phyloP scores from a whole-genome alignment of 2,329 filamentous ascomycete species.

The Alternaria consortialis region DNA sequence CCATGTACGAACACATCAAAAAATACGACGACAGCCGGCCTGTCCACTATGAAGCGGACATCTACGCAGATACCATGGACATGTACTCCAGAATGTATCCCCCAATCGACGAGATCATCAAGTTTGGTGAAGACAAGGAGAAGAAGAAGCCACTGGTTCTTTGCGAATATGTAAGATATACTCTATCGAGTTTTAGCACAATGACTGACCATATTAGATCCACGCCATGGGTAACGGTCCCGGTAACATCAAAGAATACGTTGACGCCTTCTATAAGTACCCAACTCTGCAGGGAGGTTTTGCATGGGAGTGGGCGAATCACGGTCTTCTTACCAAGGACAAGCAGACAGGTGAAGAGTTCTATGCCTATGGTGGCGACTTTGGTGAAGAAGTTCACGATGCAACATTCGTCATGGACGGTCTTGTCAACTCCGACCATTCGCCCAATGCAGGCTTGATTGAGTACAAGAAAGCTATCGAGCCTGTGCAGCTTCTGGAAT shows the following conservation, averaged over 20 bases:
- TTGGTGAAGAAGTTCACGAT: slow-evolving; percentile 54
- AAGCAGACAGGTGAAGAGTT: slow-evolving; percentile 50
- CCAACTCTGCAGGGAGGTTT: slow-evolving; percentile 70
- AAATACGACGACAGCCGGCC: slow-evolving; percentile 65
- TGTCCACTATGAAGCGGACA: slow-evolving; percentile 74
- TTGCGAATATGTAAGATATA: slow-evolving; percentile 58
- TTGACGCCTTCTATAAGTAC: slow-evolving; percentile 68
- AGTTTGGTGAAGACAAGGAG: slow-evolving; percentile 54
- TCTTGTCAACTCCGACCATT: slow-evolving; percentile 54
- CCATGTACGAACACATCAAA: slow-evolving; percentile 72
- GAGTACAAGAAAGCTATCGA: slow-evolving; percentile 58
- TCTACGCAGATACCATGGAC: slow-evolving; percentile 67
- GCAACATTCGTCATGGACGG: slow-evolving; percentile 58
- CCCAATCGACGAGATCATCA: slow-evolving; percentile 60
- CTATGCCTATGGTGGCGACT: slow-evolving; percentile 57
- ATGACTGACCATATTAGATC: slow-evolving; percentile 26
- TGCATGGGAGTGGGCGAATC: slow-evolving; percentile 59
- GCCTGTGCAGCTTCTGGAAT: slow-evolving; percentile 49
- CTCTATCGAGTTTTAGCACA: neutral
- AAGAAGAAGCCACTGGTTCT: slow-evolving; percentile 65
- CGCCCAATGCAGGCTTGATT: slow-evolving; percentile 51
- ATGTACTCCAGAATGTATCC: slow-evolving; percentile 76
- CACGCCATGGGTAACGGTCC: slow-evolving; percentile 80
- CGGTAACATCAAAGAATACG: slow-evolving; percentile 73
- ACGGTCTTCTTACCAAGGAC: slow-evolving; percentile 54